Conservation (phyloP, 441 rosid genomes). For the Capsella rubella region DNA sequence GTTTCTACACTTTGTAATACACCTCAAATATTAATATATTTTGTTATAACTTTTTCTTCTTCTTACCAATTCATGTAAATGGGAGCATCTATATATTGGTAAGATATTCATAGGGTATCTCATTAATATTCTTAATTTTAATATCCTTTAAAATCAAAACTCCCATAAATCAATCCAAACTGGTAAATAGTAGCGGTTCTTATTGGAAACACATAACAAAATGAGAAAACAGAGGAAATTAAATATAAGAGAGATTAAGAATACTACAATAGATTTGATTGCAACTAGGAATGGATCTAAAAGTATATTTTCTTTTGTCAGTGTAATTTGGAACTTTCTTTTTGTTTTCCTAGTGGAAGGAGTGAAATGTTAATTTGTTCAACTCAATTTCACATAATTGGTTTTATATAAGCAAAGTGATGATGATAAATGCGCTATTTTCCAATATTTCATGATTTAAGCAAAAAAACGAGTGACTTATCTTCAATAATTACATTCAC, state of each 20-base stretch:
- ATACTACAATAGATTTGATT: not conserved
- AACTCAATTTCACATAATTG: too few species aligned
- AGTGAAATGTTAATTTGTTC: not conserved
- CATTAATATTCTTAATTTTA: too few species aligned
- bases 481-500: constrained; percentile 12
- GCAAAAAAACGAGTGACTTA: too few species aligned
- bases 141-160: too few species aligned
- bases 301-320: not conserved
- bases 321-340: not conserved
- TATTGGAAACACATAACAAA: not conserved
- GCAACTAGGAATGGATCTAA: not conserved
- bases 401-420: not conserved
- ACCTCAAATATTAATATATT: not conserved
- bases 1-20: not conserved
- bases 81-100: not conserved
- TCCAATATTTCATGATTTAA: not conserved
- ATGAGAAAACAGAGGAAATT: not conserved
- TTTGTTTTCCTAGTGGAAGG: not conserved
- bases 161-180: not conserved
- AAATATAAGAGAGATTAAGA: not conserved
- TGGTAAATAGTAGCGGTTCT: not conserved
- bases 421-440: not conserved
- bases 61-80: not conserved
- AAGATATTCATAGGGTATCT: too few species aligned
- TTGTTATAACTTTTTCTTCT: not conserved